A percentile compares a stretch with the other conserved stretches of the same genome.
phyloP scores from a whole-genome alignment of 345 rosid species.

The Crucihimalaya himalaica region DNA sequence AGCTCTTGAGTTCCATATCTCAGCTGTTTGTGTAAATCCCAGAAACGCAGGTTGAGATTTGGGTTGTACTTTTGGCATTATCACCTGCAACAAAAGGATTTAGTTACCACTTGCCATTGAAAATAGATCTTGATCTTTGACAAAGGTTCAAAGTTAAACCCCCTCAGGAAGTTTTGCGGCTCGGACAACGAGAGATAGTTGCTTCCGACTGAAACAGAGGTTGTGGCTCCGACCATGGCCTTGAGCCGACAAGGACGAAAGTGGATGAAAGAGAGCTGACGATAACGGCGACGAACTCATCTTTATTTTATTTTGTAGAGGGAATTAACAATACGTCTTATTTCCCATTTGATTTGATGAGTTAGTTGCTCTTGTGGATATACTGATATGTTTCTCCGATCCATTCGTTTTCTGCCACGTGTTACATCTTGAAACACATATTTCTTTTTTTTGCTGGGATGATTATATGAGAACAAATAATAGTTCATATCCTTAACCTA shows the following conservation, averaged over 20 bases:
- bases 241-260: not conserved
- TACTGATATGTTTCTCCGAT: not conserved
- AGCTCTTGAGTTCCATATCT: slow-evolving; percentile 91
- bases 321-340: not conserved
- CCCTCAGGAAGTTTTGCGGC: slow-evolving; percentile 77
- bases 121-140: not conserved
- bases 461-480: too few relatives aligned
- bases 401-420: slow-evolving; percentile 3
- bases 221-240: not conserved
- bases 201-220: slow-evolving; percentile 10
- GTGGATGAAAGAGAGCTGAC: slow-evolving; percentile 13
- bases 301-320: not conserved
- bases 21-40: slow-evolving; percentile 83
- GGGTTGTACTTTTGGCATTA: slow-evolving; percentile 76
- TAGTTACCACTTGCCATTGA: not conserved
- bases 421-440: not conserved
- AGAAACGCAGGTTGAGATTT: slow-evolving; percentile 70
- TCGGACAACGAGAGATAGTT: slow-evolving; percentile 41
- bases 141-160: slow-evolving; percentile 32
- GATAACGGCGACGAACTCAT: slow-evolving; percentile 25
- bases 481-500: too few relatives aligned
- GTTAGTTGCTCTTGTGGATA: slow-evolving; percentile 1
- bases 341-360: accelerated
- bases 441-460: too few relatives aligned
- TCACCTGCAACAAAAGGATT: slow-evolving; percentile 43